Percentiles rank a stretch among this genome's conserved stretches.
These are phyloP conservation scores for Ascosphaera acerosa DNA, from an alignment of 2,329 filamentous ascomycete genomes.

Conservation along the genomic window DNA sequence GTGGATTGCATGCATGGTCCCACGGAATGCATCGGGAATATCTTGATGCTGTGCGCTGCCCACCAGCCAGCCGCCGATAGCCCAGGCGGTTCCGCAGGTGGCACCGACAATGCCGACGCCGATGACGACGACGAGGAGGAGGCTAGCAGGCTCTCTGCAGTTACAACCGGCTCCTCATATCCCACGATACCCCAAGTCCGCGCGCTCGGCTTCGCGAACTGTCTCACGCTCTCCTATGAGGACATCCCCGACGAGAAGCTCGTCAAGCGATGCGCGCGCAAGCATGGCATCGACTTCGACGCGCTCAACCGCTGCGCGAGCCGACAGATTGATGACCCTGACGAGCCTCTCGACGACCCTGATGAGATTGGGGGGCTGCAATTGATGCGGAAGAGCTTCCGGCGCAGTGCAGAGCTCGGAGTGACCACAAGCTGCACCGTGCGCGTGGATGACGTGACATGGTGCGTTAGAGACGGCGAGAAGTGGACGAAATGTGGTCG, in stretches of 20 bases:
- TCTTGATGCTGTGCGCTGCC: constrained; percentile 75
- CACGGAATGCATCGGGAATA: constrained; percentile 77
- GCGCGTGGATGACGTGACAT: constrained; percentile 49
- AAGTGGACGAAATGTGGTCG: constrained; percentile 55
- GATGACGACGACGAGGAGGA: constrained; percentile 1
- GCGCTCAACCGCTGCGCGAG: constrained; percentile 61
- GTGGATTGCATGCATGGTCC: constrained; percentile 77
- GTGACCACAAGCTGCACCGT: constrained; percentile 55
- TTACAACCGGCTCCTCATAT: constrained; percentile 5
- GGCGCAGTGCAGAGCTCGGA: constrained; percentile 31
- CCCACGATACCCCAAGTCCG: constrained; percentile 49
- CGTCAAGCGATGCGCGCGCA: constrained; percentile 65
- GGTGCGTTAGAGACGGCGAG: constrained; percentile 61
- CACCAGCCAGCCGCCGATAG: constrained; percentile 24
- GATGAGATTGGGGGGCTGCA: constrained; percentile 27
- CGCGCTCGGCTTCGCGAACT: constrained; percentile 83
- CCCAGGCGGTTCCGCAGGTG: neutral
- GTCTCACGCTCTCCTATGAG: constrained; percentile 44
- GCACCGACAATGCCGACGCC: constrained; percentile 3
- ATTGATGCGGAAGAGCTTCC: constrained; percentile 20
- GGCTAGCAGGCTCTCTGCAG: no score
- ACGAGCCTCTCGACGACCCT: constrained; percentile 29
- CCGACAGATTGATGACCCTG: constrained; percentile 45
- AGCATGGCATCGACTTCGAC: constrained; percentile 69
- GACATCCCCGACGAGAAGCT: constrained; percentile 56